phyloP scores from a whole-genome alignment of 805 yeast genomes.

The Lipomyces mesembrius region DNA sequence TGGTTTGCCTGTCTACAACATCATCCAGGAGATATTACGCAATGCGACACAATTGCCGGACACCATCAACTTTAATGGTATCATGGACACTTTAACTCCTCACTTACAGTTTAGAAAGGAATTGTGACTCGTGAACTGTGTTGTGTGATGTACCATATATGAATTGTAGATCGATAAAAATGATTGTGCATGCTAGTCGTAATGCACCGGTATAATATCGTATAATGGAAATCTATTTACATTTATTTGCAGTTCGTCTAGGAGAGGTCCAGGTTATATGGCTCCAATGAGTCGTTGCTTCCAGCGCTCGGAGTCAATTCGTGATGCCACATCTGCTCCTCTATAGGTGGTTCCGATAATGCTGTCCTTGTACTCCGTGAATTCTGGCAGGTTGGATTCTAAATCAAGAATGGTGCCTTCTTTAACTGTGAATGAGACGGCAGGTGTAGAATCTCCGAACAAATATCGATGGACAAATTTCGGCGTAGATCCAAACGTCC shows the following conservation, averaged over 20 bases:
- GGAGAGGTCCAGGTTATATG: background rate
- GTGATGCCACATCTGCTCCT: conserved; percentile 8
- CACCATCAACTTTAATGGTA: conserved; percentile 19
- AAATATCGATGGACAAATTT: conserved; percentile 60
- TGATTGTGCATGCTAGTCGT: background rate
- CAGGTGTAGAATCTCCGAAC: conserved; percentile 6
- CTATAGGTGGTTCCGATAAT: conserved; percentile 21
- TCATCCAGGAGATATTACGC: conserved; percentile 39
- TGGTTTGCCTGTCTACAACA: conserved; percentile 38
- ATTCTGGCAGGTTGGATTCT: conserved; percentile 6
- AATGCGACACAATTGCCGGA: conserved; percentile 25
- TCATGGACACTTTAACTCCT: conserved; percentile 29
- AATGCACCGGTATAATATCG: background rate
- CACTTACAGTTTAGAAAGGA: conserved; percentile 27
- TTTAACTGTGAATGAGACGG: conserved; percentile 15
- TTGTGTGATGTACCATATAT: background rate
- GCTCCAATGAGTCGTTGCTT: conserved; percentile 12
- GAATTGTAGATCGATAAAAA: background rate
- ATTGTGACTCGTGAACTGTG: background rate
- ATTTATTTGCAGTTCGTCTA: background rate
- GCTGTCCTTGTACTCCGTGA: background rate
- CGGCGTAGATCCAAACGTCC: conserved; percentile 82
- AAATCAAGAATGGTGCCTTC: conserved; percentile 19
- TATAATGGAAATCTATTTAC: background rate
- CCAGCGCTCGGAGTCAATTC: conserved; percentile 15